Evolutionary conservation across 495 filamentous ascomycete genomes (phyloP).

Genomic region (Penicillium herquei): DNA sequence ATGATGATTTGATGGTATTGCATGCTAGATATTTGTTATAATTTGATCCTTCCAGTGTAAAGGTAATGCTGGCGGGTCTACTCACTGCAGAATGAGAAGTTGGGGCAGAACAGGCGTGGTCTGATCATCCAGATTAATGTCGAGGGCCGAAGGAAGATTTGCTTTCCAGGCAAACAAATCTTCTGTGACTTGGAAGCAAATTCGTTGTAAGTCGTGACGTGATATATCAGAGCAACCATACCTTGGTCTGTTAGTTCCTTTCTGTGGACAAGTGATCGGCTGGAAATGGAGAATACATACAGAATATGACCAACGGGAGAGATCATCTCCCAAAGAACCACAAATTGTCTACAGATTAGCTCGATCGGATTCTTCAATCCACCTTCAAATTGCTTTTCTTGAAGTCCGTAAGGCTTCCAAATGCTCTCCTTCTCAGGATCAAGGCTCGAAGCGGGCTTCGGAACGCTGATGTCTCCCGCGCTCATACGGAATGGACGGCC

Average conservation of each 20-base stretch:
- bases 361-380: constrained; percentile 39
- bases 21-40: constrained; percentile 36
- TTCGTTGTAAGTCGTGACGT: constrained; percentile 43
- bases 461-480: constrained; percentile 44
- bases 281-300: constrained; percentile 23
- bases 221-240: constrained; percentile 48
- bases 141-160: constrained; percentile 41
- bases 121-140: constrained; percentile 41
- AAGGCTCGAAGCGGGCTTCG: constrained; percentile 41
- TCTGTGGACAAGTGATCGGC: background rate
- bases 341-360: constrained; percentile 45
- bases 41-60: background rate
- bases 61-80: too few relatives aligned
- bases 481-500: constrained; percentile 48
- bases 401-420: constrained; percentile 48
- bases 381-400: constrained; percentile 13
- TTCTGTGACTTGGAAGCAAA: constrained; percentile 41
- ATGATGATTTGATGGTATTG: constrained; percentile 55
- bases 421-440: constrained; percentile 32
- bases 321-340: constrained; percentile 49
- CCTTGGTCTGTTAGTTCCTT: constrained; percentile 21
- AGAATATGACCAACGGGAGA: constrained; percentile 48
- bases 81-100: constrained; percentile 49
- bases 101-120: constrained; percentile 41
- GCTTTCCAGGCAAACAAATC: constrained; percentile 49